Conservation (phyloP, 2,329 filamentous ascomycete species). For the Botrytis hyacinthi region DNA sequence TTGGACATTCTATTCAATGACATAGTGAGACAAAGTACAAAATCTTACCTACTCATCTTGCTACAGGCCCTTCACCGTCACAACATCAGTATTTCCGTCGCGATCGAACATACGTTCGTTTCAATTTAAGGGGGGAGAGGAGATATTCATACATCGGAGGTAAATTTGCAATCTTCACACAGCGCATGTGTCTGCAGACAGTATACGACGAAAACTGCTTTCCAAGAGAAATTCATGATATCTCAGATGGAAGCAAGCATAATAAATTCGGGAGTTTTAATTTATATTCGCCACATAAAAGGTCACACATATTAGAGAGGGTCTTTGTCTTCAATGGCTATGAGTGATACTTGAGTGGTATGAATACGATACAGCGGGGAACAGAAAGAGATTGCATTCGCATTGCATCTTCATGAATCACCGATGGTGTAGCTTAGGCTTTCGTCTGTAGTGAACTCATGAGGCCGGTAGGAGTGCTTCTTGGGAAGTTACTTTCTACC, state of each 20-base stretch:
- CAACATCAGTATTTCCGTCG: not conserved
- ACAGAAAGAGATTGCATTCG: not conserved
- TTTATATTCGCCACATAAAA: too few relatives aligned
- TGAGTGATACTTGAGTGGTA: not conserved
- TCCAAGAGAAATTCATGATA: not conserved
- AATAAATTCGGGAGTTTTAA: not conserved
- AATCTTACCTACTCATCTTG: not conserved
- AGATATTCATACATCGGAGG: not conserved
- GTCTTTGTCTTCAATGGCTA: not conserved
- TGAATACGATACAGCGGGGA: constrained; percentile 8
- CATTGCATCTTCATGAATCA: not conserved
- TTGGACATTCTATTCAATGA: not conserved
- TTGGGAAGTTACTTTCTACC: not conserved
- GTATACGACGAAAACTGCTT: not conserved
- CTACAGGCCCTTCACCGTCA: not conserved
- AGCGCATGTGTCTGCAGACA: not conserved
- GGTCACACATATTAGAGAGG: not conserved
- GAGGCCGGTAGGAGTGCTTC: not conserved
- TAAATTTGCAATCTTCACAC: not conserved
- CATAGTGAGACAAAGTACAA: not conserved
- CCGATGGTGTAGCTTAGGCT: not conserved
- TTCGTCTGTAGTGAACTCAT: constrained; percentile 9
- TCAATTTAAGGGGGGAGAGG: not conserved
- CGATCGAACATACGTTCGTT: not conserved
- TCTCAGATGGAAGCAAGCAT: not conserved